Base-by-base conservation (phyloP, 1,139 yeast genomes). In the Hyphopichia buzzinii region DNA sequence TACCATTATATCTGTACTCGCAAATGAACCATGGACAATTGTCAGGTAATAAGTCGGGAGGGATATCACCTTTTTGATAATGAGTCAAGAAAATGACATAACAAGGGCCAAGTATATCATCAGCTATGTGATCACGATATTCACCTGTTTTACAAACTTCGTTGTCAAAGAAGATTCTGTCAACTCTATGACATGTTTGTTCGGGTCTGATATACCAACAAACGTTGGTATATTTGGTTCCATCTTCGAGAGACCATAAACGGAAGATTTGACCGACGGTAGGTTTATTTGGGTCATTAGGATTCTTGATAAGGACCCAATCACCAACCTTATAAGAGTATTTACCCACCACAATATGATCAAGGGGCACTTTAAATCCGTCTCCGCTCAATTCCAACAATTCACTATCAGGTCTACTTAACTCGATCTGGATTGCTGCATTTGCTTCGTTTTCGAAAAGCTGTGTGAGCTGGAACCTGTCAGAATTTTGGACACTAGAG, bases 151-250 rank as follows among this genome's bases (percentile, higher is more conserved):
- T 92, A 59, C 94, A 88, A 24, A 92, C 97, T 63, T 92, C 98
- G 54, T 92, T 89, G 49, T 84, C 88, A 59, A 85, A 87, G 57
- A 94, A 92, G 39, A 89, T 67, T 54, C 96, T 73, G 60, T 92
- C 97, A 37, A 74, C 84, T 48, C 94, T 78, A 60, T 92, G 98
- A 33, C 94, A 95, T 0, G 98, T 92, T 69, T 94, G 97, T 59
- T 92, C 97, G 0, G 98, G 96, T 43, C 97, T 80, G 54, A 87
- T 85, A 62, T 90, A 92, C 98, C 98, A 92, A 67, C 98, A 92
- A 27, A 88, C 96, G 54, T 92, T 92, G 54, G 92, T 76, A 79
- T 92, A 90, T 43, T 83, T 75, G 44, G 85, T 82, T 12, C 94
- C 95, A 51, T 89, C 96, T 38, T 78, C 75, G 3, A 82, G 79